Evolutionary conservation across 371 early-diverging fungal genomes (phyloP).

Genomic region (Phascolomyces articulosus): DNA sequence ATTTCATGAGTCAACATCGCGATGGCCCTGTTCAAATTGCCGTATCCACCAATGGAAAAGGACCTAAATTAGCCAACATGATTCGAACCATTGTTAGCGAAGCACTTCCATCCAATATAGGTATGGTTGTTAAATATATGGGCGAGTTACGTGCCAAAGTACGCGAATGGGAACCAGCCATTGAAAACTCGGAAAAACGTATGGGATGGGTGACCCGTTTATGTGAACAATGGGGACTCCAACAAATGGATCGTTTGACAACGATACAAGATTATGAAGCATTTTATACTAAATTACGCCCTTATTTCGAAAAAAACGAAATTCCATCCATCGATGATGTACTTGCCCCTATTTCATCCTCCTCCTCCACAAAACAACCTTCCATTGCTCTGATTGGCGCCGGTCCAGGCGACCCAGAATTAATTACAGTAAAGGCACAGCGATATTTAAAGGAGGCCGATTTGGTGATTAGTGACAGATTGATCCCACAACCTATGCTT

Average conservation of each 20-base stretch:
- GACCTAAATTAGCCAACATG: conserved; percentile 84
- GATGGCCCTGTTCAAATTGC: conserved; percentile 88
- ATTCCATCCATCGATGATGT: conserved; percentile 32
- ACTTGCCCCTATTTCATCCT: conserved; percentile 19
- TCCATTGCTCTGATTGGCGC: conserved; percentile 79
- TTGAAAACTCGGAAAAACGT: conserved; percentile 65
- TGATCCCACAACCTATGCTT: conserved; percentile 72
- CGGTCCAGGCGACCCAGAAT: conserved; percentile 85
- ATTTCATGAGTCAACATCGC: conserved; percentile 86
- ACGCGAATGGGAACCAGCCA: conserved; percentile 68
- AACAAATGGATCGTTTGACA: conserved; percentile 32
- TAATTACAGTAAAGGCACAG: conserved; percentile 73
- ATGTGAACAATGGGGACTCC: conserved; percentile 62
- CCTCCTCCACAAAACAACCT: too few species aligned
- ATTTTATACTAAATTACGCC: conserved; percentile 54
- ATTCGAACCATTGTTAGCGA: conserved; percentile 70
- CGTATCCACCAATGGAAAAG: conserved; percentile 90
- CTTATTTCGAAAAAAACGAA: conserved; percentile 54
- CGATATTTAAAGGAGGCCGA: conserved; percentile 70
- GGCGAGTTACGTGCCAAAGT: conserved; percentile 71
- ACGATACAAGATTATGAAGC: conserved; percentile 23
- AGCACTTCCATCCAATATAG: conserved; percentile 67
- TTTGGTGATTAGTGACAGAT: conserved; percentile 80
- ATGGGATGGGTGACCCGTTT: conserved; percentile 84
- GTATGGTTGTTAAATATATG: conserved; percentile 73